Base-by-base conservation (phyloP, 495 filamentous ascomycete genomes). In the Xylaria nigripes region DNA sequence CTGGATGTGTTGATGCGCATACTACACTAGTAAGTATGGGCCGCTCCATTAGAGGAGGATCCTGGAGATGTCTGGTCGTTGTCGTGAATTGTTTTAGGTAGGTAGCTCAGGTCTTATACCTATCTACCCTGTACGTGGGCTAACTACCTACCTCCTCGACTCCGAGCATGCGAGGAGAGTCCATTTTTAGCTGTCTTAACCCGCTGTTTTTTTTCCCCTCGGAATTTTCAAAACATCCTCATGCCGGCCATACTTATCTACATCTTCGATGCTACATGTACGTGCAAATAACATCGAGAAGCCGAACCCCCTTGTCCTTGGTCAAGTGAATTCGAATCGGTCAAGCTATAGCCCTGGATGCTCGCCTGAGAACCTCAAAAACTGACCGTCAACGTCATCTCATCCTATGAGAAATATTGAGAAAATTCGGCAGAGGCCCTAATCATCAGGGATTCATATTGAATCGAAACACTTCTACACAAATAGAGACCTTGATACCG, bases 21-120 rank as follows among this genome's bases (percentile, higher is more conserved):
- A 50, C 38, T 45, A 46, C 23, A 23, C 40, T 54, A 54, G 40
- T 55, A 49, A 55, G 45, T 55, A 55, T 55, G 53, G 53, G 43
- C 32, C 38, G 19, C 40, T 45, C 53, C 34, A 46, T 55, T 55
- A 40, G 53, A 45, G 50, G 51, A 55, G 36, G 36, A 40, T 40
- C 46, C 27, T 36, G 24, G 27, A 23, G 18, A 40, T 55, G 43
- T n/a, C n/a, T n/a, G n/a, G n/a, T n/a, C n/a, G n/a, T 41, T 27
- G 51, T 40, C 38, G 10, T 40, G 42, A 53, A 46, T 50, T 55
- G 43, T 55, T 50, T 55, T 55, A 55, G 34, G 6, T 6, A 36
- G 32, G 13, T 6, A 36, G n/a, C n/a, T n/a, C n/a, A n/a, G n/a
- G n/a, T n/a, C n/a, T n/a, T n/a, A n/a, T n/a, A n/a, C n/a, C n/a